Evolutionary conservation across 148 eudicot species (phyloP), one percentile per base, ranked within the genome.

Genomic region (Persicaria tinctoria): DNA sequence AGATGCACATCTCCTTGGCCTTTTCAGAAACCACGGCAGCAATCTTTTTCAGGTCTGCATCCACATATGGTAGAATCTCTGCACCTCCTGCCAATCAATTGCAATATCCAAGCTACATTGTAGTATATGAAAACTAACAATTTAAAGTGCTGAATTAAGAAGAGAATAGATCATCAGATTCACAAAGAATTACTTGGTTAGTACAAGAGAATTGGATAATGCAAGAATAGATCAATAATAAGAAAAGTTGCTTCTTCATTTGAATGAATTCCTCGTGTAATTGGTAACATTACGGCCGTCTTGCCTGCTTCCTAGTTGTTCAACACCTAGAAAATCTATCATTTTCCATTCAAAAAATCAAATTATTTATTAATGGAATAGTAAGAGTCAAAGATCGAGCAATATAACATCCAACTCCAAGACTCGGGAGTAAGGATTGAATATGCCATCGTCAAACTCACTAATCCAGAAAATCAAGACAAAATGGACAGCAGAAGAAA

Each of bases 31-130:
- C 78, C 73, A 57, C 41, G 5, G 72, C 60, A 68, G 78, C 78
- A 8, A 50, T 47, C 47, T 20, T 49, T 51, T 68, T 76, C 49
- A 76, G 73, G 50, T 76, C 78, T 9, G 78, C 60, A 7, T 89
- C 92, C 70, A 87, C 76, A 18, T 77, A 68, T 12, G 92, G 78
- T 23, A 85, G 14, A 44, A 86, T 68, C 46, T 88, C 88, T 0
- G 76, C 79, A 54, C 80, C 74, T 73, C 88, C 92, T 86, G 75
- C 77, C 55, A 6, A 55, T 46, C 53, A 66, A 66, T 44, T 46
- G 5, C 45, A 63, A 10, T 12, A 66, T 66, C 46, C 69, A 63
- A 27, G 69, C 45, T 62, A 20, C 45, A 41, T 27, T 11, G 0
- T 16, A 49, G 47, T 47, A 5, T 3, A 27, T 38, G 46, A 66